Base-by-base conservation (phyloP, 495 filamentous ascomycete genomes). In the Penicillium paxilli region DNA sequence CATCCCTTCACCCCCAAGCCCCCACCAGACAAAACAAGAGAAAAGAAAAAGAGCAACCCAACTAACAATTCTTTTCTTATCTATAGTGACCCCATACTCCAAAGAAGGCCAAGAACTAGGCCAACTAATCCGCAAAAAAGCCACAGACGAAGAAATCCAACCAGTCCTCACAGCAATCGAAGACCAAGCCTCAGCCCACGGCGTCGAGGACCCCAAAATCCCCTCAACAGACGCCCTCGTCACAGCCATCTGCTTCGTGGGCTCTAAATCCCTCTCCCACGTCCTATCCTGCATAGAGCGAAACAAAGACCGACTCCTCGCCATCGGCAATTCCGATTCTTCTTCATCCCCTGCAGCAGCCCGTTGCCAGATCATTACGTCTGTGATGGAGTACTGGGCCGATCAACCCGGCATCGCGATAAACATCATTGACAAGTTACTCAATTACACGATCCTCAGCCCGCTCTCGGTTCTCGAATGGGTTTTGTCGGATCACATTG, bases 271-370 rank as follows among this genome's bases (percentile, higher is more conserved):
- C 0, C 86, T 98, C 10, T 97, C 93, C 5, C 94, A 98, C 66
- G 90, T 97, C 9, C 81, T 98, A 21, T 94, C 91, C 12, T 95
- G 90, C 71, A 96, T 98, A 62, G 94, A 98, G 66, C 88, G 94
- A 46, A 93, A 89, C 76, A 97, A 96, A 69, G 92, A 96, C 44
- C 88, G 91, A 9, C 85, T 98, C 4, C 72, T 96, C 2, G 81
- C 85, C 44, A 85, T 93, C 45, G 92, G 90, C n/a, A n/a, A n/a
- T n/a, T n/a, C n/a, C n/a, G n/a, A n/a, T n/a, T n/a, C n/a, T n/a
- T n/a, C n/a, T n/a, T n/a, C n/a, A n/a, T n/a, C n/a, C n/a, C n/a
- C n/a, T n/a, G n/a, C n/a, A n/a, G 74, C 74, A 19, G 91, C 91
- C 2, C 84, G 90, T 17, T 80, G 82, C 49, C 95, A 99, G 68